Evolutionary conservation across 1,284 basidiomycete genomes (phyloP).

Genomic region (Polyporus tsugae): DNA sequence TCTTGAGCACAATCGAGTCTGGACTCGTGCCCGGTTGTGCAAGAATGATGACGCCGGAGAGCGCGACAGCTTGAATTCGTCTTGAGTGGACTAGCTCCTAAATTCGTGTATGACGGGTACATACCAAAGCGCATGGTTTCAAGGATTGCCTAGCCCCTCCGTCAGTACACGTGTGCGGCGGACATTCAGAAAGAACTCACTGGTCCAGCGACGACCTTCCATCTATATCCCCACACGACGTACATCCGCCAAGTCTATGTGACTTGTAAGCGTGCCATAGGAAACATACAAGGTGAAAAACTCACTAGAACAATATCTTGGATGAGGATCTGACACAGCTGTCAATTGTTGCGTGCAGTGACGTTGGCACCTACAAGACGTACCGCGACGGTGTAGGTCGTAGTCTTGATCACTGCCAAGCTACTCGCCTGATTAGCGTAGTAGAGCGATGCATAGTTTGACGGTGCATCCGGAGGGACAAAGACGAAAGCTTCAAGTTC

Average conservation of each 20-base stretch:
- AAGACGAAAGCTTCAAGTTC: conserved; percentile 19
- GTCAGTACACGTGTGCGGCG: not conserved
- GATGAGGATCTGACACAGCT: not conserved
- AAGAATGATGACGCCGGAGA: not conserved
- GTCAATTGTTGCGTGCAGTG: not conserved
- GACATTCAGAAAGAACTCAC: not conserved
- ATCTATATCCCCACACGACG: conserved; percentile 13
- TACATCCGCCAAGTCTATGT: conserved; percentile 18
- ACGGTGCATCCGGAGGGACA: conserved; percentile 4
- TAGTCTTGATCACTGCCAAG: conserved; percentile 7
- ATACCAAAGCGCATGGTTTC: not conserved
- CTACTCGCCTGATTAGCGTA: not conserved
- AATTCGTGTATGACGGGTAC: not conserved
- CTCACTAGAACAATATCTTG: conserved; percentile 1
- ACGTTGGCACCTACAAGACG: not conserved
- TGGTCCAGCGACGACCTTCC: conserved; percentile 10
- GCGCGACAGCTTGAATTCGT: not conserved
- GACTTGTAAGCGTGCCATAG: not conserved
- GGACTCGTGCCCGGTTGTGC: not conserved
- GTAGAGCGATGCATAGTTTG: conserved; percentile 16
- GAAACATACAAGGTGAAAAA: not conserved
- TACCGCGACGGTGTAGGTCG: conserved; percentile 13
- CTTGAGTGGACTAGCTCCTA: not conserved
- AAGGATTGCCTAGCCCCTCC: not conserved
- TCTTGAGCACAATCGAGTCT: not conserved